Conservation (phyloP, 2,329 filamentous ascomycete species). For the Botrytis fragariae region DNA sequence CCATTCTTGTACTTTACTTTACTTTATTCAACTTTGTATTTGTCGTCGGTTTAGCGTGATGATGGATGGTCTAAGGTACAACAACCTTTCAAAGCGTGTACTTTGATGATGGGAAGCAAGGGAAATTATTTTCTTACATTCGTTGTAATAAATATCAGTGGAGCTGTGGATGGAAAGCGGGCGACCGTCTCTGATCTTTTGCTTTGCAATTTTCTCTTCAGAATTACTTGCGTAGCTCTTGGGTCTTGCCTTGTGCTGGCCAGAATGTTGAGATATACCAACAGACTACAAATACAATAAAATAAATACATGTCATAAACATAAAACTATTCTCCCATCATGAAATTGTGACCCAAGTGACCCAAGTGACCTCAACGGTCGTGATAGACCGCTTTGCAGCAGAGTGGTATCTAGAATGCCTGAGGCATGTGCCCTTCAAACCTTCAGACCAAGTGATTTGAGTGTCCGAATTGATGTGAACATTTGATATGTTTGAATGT, state of each 20-base stretch:
- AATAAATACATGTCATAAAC: conserved; percentile 10
- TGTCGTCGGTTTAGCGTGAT: conserved; percentile 40
- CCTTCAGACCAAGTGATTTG: neutral
- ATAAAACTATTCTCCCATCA: conserved; percentile 19
- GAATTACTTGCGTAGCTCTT: conserved; percentile 21
- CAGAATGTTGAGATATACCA: conserved; percentile 26
- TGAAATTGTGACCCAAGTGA: conserved; percentile 7
- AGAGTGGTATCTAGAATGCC: neutral
- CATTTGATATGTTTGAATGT: neutral
- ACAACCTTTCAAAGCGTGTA: conserved; percentile 26
- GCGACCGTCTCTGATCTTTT: conserved; percentile 33
- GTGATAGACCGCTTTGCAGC: neutral
- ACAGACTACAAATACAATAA: conserved; percentile 18
- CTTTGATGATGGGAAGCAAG: conserved; percentile 21
- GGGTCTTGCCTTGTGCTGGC: conserved; percentile 30
- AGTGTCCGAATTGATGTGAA: neutral
- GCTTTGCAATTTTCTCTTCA: conserved; percentile 25
- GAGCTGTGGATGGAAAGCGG: conserved; percentile 31
- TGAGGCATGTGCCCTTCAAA: conserved; percentile 1
- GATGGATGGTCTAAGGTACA: conserved; percentile 30
- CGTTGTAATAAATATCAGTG: conserved; percentile 36
- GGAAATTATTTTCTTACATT: conserved; percentile 34
- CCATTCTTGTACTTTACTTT: conserved; percentile 38
- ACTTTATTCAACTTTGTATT: conserved; percentile 30
- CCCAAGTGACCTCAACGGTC: neutral